Percentiles rank a stretch among this genome's conserved stretches.
These are phyloP conservation scores for Lachancea kluyveri DNA, from an alignment of 805 yeast genomes.

Conservation along the genomic window DNA sequence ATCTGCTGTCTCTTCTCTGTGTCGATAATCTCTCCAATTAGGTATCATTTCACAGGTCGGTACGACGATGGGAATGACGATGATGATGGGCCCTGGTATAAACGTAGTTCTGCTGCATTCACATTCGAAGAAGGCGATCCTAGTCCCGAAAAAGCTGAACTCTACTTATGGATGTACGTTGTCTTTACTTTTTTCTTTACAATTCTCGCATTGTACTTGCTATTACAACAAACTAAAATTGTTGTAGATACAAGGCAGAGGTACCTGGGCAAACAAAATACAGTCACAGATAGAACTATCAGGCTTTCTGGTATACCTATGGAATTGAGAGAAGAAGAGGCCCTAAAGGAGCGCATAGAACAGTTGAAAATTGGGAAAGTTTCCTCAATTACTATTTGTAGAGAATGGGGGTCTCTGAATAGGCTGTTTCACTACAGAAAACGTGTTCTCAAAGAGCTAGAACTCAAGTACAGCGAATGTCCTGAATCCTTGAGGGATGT, in stretches of 20 bases:
- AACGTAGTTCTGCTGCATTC: slow-evolving; percentile 1
- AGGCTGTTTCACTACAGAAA: slow-evolving; percentile 54
- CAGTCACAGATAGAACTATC: slow-evolving; percentile 88
- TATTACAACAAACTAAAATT: slow-evolving; percentile 63
- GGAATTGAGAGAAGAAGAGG: slow-evolving; percentile 63
- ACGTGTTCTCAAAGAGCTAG: slow-evolving; percentile 49
- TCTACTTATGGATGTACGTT: slow-evolving; percentile 78
- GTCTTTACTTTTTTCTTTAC: slow-evolving; percentile 86
- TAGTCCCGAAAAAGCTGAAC: slow-evolving; percentile 39
- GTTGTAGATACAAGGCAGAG: slow-evolving; percentile 75
- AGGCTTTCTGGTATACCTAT: slow-evolving; percentile 85
- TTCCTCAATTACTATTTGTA: slow-evolving; percentile 67
- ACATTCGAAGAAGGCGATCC: slow-evolving; percentile 25
- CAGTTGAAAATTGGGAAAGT: slow-evolving; percentile 76
- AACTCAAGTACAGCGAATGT: slow-evolving; percentile 39
- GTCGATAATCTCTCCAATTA: slow-evolving; percentile 72
- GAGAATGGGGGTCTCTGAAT: slow-evolving; percentile 80
- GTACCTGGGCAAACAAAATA: slow-evolving; percentile 78
- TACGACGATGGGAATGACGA: slow-evolving; percentile 55
- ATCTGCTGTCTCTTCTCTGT: slow-evolving; percentile 65
- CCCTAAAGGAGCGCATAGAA: slow-evolving; percentile 68
- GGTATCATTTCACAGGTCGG: slow-evolving; percentile 77
- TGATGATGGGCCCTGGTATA: too few relatives aligned
- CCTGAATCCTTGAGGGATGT: slow-evolving; percentile 22
- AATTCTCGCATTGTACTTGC: slow-evolving; percentile 47